phyloP scores from a whole-genome alignment of 371 early-diverging fungal genomes.

The Actinomortierella ambigua region DNA sequence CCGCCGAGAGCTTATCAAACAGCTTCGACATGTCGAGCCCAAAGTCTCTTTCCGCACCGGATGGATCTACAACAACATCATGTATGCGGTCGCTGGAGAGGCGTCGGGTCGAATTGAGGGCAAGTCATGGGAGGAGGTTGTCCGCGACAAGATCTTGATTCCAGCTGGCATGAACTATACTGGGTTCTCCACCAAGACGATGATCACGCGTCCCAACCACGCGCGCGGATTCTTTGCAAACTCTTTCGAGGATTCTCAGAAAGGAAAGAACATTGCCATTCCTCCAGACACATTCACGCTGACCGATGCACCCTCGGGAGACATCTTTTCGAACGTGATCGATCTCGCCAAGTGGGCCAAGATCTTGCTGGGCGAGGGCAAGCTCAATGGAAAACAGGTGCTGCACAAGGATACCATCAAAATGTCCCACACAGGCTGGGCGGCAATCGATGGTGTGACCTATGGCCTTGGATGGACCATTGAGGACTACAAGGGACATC shows the following conservation, averaged over 20 bases:
- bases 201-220: slow-evolving; percentile 7
- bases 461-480: slow-evolving; percentile 18
- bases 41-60: background rate
- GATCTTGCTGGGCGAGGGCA: slow-evolving; percentile 6
- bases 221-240: slow-evolving; percentile 1
- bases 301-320: too few relatives aligned
- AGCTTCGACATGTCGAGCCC: slow-evolving; percentile 6
- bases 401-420: slow-evolving; percentile 7
- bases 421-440: too few relatives aligned
- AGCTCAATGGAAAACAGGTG: slow-evolving; percentile 13
- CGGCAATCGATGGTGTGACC: too few relatives aligned
- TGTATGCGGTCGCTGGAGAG: slow-evolving; percentile 19
- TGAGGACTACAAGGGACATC: slow-evolving; percentile 15
- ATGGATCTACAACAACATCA: slow-evolving; percentile 14
- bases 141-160: slow-evolving; percentile 7
- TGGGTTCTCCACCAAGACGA: slow-evolving; percentile 7
- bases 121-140: slow-evolving; percentile 9
- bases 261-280: slow-evolving; percentile 4
- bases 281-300: too few relatives aligned
- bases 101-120: slow-evolving; percentile 18
- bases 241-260: slow-evolving; percentile 6
- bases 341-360: slow-evolving; percentile 15
- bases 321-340: slow-evolving; percentile 15
- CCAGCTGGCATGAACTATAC: slow-evolving; percentile 10
- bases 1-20: slow-evolving; percentile 12